Base-by-base conservation (phyloP, 208 protist genomes). In the Leishmania major region DNA sequence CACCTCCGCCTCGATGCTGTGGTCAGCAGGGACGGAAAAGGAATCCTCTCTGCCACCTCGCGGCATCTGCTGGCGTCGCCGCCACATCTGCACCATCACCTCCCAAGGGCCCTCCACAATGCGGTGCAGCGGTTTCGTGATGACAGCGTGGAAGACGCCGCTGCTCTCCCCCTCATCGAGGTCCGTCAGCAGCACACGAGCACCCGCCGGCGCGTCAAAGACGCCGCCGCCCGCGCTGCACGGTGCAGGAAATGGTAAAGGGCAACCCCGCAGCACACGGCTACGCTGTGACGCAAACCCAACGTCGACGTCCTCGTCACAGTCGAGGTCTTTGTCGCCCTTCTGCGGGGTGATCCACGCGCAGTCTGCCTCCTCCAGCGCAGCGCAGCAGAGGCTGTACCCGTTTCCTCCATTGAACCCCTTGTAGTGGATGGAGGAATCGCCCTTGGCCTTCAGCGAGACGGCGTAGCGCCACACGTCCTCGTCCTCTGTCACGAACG, bases 361-460 rank as follows among this genome's bases (percentile, higher is more conserved):
- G 43, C 91, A 88, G 22, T 64, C 35, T 71, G 53, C 80, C 79
- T 83, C 76, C 19, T 43, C 72, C 25, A 96, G 40, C 40, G 91
- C 51, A 67, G 89, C 88, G 66, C 95, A 96, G 86, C 95, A 98
- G 74, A 96, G 66, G 80, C 92, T 96, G 88, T 92, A 98, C 45
- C 94, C 94, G 55, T 90, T 86, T 10, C 90, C 84, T 78, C 91
- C 84, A 80, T 90, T 25, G 59, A 78, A 95, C 15, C 95, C 95
- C 80, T 96, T 95, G 87, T 97, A 96, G 67, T 95, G 81, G 31
- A 94, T 84, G 11, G 77, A 69, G 71, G 79, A 78, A 64, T 88
- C 77, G 37, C 79, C 84, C 49, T 87, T 76, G 40, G 90, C 83
- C 15, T 79, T 82, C 17, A 94, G 83, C 13, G 79, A 47, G 43